Evolutionary conservation across 169 alveolate species (phyloP).

Genomic region (Plasmodium billcollinsi): DNA sequence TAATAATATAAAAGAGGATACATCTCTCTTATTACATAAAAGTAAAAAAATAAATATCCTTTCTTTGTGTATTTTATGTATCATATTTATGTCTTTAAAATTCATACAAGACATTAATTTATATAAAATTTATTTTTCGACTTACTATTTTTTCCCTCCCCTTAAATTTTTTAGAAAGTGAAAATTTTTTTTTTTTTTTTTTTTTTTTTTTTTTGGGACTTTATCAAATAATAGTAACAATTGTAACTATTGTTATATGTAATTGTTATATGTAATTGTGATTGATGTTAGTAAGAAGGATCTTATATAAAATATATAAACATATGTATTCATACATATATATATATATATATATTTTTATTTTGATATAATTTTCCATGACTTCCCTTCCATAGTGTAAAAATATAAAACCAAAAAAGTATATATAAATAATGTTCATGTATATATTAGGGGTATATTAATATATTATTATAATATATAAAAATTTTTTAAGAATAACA

Average conservation of each 20-base stretch:
- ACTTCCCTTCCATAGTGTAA: too few relatives aligned
- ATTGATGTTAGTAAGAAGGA: too few relatives aligned
- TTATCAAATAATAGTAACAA: background rate
- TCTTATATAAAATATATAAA: too few relatives aligned
- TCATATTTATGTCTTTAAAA: conserved; percentile 14
- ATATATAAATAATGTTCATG: too few relatives aligned
- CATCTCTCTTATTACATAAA: background rate
- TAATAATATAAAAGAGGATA: background rate
- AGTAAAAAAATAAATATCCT: conserved; percentile 3
- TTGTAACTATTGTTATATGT: background rate
- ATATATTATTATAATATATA: too few relatives aligned
- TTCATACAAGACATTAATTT: conserved; percentile 31
- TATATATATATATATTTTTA: background rate
- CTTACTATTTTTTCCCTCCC: conserved; percentile 59
- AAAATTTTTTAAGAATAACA: too few relatives aligned
- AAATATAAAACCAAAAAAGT: too few relatives aligned
- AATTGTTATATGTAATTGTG: background rate
- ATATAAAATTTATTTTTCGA: conserved; percentile 32
- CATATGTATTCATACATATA: too few relatives aligned
- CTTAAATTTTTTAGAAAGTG: conserved; percentile 39
- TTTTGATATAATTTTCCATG: background rate
- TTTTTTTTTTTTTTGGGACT: background rate
- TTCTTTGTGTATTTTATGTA: conserved; percentile 6
- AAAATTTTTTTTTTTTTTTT: conserved; percentile 11
- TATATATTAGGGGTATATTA: too few relatives aligned